These are phyloP conservation scores for Solanum dulcamara DNA, from an alignment of 257 asterid genomes.

Conservation along the genomic window DNA sequence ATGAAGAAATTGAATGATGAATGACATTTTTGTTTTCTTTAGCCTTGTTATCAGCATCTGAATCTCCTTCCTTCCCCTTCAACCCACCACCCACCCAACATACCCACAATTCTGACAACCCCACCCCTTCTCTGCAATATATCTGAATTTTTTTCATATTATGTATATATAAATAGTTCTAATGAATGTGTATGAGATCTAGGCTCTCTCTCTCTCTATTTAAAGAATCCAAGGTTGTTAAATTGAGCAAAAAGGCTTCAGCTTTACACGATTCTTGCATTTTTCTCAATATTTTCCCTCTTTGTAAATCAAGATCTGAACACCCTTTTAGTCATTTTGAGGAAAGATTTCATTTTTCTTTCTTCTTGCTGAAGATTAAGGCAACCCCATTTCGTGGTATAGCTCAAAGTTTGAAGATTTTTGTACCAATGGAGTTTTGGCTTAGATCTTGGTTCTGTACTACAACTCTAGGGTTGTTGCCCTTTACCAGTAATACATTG, in stretches of 20 bases:
- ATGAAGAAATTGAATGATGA: not conserved
- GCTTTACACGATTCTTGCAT: conserved; percentile 3
- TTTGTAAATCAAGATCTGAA: not conserved
- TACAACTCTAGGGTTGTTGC: conserved; percentile 6
- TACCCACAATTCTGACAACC: not conserved
- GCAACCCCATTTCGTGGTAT: not conserved
- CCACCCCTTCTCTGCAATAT: not conserved
- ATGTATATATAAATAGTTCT: not conserved
- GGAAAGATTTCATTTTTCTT: conserved; percentile 4
- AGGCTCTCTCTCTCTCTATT: not conserved
- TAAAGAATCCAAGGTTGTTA: conserved; percentile 1
- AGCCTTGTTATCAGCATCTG: not conserved
- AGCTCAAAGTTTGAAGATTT: not conserved
- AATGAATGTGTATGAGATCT: conserved; percentile 4
- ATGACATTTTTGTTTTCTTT: not conserved
- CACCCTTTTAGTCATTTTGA: not conserved
- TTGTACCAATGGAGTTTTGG: not conserved
- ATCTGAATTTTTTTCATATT: not conserved
- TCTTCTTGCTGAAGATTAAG: not conserved
- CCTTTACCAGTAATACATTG: not conserved
- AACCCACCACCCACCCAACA: not conserved
- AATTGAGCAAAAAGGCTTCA: conserved; percentile 2
- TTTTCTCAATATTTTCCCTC: not conserved
- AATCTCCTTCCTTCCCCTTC: not conserved
- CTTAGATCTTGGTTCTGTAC: not conserved